A percentile compares a stretch with the other conserved stretches of the same genome.
phyloP scores from a whole-genome alignment of 805 yeast genomes.

The Wickerhamomyces rabaulensis region DNA sequence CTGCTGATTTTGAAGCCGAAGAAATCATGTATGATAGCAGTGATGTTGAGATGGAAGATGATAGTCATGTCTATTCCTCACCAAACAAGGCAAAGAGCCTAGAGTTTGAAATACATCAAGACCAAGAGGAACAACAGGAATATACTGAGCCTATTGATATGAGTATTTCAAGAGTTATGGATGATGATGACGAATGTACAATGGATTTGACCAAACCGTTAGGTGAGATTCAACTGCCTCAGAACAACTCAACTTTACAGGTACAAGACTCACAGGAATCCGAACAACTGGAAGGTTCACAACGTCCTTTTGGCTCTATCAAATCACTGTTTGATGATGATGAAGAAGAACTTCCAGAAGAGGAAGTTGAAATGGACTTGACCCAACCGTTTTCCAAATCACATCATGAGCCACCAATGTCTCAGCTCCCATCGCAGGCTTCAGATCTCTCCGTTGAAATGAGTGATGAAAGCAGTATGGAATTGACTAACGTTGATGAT shows the following conservation, averaged over 20 bases:
- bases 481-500: conserved; percentile 10
- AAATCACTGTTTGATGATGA: conserved; percentile 21
- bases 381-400: conserved; percentile 16
- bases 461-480: conserved; percentile 16
- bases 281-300: conserved; percentile 4
- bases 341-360: conserved; percentile 11
- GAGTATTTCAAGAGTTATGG: conserved; percentile 13
- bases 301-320: conserved; percentile 24
- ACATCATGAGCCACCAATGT: not conserved
- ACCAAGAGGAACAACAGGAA: conserved; percentile 8
- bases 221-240: conserved; percentile 16
- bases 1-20: conserved; percentile 10
- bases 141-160: conserved; percentile 16
- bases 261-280: conserved; percentile 1
- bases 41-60: conserved; percentile 25
- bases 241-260: not conserved
- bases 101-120: conserved; percentile 18
- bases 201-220: conserved; percentile 25
- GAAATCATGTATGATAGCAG: conserved; percentile 21
- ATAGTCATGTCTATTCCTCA: conserved; percentile 18
- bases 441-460: not conserved
- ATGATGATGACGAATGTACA: conserved; percentile 16
- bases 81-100: conserved; percentile 10
- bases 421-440: not conserved
- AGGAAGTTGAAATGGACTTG: conserved; percentile 22